A percentile compares a stretch with the other conserved stretches of the same genome.
Conservation (phyloP, 225 moss, liverwort and hornwort genomes). For the Straminergon stramineum region DNA sequence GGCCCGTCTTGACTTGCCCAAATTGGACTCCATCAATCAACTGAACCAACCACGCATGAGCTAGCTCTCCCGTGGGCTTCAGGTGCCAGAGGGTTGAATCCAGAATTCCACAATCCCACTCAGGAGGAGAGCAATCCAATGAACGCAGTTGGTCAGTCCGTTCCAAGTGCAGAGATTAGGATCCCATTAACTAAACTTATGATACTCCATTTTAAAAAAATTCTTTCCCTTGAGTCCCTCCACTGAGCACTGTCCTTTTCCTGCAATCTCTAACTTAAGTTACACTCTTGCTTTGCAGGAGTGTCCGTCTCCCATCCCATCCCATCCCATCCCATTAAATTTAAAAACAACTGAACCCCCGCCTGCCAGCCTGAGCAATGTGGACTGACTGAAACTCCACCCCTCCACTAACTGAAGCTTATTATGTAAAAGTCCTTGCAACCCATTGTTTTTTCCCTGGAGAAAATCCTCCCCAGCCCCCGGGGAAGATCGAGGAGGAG, state of each 20-base stretch:
- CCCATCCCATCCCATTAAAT: not conserved
- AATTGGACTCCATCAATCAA: not conserved
- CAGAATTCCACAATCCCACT: not conserved
- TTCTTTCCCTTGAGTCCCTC: not conserved
- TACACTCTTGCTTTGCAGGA: not conserved
- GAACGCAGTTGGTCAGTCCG: not conserved
- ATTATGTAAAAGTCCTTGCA: too few species aligned
- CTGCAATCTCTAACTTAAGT: not conserved
- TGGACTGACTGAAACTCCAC: not conserved
- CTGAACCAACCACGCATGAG: not conserved
- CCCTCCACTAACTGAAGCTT: not conserved
- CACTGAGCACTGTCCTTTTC: not conserved
- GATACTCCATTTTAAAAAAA: too few species aligned
- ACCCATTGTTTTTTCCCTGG: not conserved
- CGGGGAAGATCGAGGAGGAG: not conserved
- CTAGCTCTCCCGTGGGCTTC: not conserved
- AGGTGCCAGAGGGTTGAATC: not conserved
- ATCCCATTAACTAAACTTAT: not conserved
- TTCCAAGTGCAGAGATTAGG: not conserved
- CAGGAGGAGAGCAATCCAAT: not conserved
- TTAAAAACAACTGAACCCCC: not conserved
- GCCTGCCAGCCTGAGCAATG: not conserved
- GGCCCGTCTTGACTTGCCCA: not conserved
- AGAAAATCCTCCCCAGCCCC: not conserved
- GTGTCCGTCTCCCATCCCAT: not conserved